phyloP scores from a whole-genome alignment of 2,329 filamentous ascomycete species.

The Bipolaris gigantea region DNA sequence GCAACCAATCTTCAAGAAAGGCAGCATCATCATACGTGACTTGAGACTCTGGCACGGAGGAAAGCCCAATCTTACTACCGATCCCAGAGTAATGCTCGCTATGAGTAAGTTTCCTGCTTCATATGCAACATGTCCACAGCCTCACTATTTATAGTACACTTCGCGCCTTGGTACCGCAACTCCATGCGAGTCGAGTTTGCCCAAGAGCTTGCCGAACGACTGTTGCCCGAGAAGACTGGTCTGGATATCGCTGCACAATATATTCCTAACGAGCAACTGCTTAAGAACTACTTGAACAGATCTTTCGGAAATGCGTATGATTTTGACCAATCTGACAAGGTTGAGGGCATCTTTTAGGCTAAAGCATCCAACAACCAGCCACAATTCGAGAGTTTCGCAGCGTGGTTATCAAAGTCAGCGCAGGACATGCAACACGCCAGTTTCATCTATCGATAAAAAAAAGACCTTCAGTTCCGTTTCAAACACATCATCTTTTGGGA shows the following conservation, averaged over 20 bases:
- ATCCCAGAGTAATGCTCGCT: slow-evolving; percentile 52
- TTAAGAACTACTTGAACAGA: slow-evolving; percentile 56
- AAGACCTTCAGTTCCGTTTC: background rate
- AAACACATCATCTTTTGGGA: background rate
- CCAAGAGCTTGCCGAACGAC: slow-evolving; percentile 52
- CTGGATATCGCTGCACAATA: slow-evolving; percentile 58
- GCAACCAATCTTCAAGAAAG: slow-evolving; percentile 46
- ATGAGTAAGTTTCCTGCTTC: slow-evolving; percentile 26
- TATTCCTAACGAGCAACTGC: slow-evolving; percentile 48
- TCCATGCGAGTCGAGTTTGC: slow-evolving; percentile 59
- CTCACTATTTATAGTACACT: slow-evolving; percentile 46
- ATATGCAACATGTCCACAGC: background rate
- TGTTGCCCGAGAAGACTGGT: slow-evolving; percentile 47
- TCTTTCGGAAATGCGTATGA: slow-evolving; percentile 66
- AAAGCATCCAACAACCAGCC: background rate
- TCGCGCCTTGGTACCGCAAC: slow-evolving; percentile 62
- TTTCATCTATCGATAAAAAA: background rate
- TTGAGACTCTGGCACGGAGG: slow-evolving; percentile 56
- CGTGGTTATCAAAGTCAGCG: background rate
- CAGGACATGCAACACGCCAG: background rate
- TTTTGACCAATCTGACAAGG: slow-evolving; percentile 54
- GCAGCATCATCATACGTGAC: slow-evolving; percentile 52
- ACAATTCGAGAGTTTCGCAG: no score
- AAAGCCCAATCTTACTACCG: slow-evolving; percentile 50
- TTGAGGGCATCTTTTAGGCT: slow-evolving; percentile 29